phyloP scores from a whole-genome alignment of 139 green algal species.

The Limnomonas spitsbergensis region DNA sequence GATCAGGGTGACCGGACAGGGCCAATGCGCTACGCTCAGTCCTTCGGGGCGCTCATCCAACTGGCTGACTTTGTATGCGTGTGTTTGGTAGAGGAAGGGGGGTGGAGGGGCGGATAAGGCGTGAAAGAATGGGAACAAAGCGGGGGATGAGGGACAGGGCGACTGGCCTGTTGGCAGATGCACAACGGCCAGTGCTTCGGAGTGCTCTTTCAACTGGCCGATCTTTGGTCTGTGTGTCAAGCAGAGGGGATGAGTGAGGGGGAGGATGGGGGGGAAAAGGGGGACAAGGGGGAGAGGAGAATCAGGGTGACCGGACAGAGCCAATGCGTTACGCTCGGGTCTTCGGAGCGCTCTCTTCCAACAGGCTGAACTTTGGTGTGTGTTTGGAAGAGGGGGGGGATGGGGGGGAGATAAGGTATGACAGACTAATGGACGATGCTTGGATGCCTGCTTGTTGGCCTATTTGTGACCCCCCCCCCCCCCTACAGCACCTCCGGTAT shows the following conservation, averaged over 20 bases:
- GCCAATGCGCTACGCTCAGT: not conserved
- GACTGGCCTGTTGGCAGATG: not conserved
- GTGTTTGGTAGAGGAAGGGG: not conserved
- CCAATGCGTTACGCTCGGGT: not conserved
- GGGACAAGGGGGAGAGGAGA: too few relatives aligned
- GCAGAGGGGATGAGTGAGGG: too few relatives aligned
- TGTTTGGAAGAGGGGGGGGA: not conserved
- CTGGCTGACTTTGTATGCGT: conserved; percentile 1
- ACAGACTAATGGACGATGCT: too few relatives aligned
- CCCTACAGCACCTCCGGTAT: too few relatives aligned
- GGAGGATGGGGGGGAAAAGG: too few relatives aligned
- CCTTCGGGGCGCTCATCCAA: not conserved
- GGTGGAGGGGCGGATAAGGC: not conserved
- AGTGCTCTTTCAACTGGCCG: not conserved
- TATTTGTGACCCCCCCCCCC: too few relatives aligned
- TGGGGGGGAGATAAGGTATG: not conserved
- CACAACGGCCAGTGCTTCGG: not conserved
- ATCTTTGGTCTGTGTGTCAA: too few relatives aligned
- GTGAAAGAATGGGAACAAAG: too few relatives aligned
- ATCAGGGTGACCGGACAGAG: not conserved
- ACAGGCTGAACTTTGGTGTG: conserved; percentile 5
- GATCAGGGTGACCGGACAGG: not conserved
- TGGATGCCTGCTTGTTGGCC: too few relatives aligned
- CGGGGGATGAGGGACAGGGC: not conserved
- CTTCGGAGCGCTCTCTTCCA: conserved; percentile 7